Evolutionary conservation across 2,329 filamentous ascomycete genomes (phyloP), one percentile per base, ranked within the genome.

Genomic region (Trichoderma brevicompactum): DNA sequence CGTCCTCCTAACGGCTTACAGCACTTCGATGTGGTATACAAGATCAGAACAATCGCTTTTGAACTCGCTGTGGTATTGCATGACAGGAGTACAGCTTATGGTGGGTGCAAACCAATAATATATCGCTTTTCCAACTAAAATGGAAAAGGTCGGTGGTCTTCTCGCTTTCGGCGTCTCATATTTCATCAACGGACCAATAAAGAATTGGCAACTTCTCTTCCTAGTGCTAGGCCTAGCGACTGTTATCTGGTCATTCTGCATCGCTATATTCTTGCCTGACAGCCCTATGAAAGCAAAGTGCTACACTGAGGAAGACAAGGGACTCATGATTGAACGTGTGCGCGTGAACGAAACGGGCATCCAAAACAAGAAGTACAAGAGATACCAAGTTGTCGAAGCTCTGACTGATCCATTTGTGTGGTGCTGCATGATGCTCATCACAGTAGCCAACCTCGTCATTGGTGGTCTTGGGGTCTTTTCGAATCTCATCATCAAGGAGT

Each of bases 281-380:
- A 53, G 50, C 17, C 50, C 50, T 23, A 53, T 53, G 50, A 53
- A 53, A 13, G 50, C 50, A 34, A 53, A 40, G 34, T 53, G 50
- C 13, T 53, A 53, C 34, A 53, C n/a, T 2, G 50, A 53, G 36
- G 50, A 53, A n/a, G 50, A 53, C 7, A 53, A 53, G 12, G n/a
- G 17, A n/a, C 50, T 53, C 9, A 53, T 53, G 50, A 34, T 53
- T 5, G 50, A 53, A 6, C 50, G 50, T 5, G 50, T 53, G 10
- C 50, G 50, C 3, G n/a, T 12, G 32, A 53, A 53, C 9, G 50
- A 53, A 9, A 53, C 50, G 9, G 50, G 50, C 5, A 53, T 53
- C 17, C 50, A 53, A 15, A 53, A 53, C 34, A 53, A 53, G 34
- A 32, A 53, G 5, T 53, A 53, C n/a, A 40, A 53, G 34, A 53